Evolutionary conservation across 768 basidiomycete species (phyloP), one percentile per base, ranked within the genome.

Genomic region (Phylloporus arenicola): DNA sequence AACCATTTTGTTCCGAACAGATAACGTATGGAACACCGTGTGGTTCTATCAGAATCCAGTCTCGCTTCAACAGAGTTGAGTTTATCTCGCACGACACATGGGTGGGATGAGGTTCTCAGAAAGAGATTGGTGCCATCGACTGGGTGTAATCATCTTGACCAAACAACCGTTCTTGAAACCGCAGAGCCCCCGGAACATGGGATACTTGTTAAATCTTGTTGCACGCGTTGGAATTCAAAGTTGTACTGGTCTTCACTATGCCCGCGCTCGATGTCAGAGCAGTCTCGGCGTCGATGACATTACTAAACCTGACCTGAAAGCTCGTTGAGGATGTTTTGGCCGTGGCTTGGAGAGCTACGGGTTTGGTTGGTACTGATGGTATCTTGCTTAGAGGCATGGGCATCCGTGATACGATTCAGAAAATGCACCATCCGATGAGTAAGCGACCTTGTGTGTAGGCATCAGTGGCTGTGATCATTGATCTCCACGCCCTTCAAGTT

Each of bases 401-500:
- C n/a, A n/a, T n/a, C n/a, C n/a, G n/a, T n/a, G n/a, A n/a, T n/a
- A n/a, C n/a, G n/a, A n/a, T n/a, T n/a, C n/a, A n/a, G n/a, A n/a
- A n/a, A n/a, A n/a, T n/a, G n/a, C n/a, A n/a, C n/a, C n/a, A n/a
- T n/a, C n/a, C n/a, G n/a, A n/a, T n/a, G n/a, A n/a, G n/a, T n/a
- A n/a, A n/a, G n/a, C n/a, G n/a, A n/a, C n/a, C n/a, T n/a, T n/a
- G n/a, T n/a, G n/a, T n/a, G n/a, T n/a, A n/a, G 62, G 62, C 54
- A 43, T 44, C 48, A 30, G 25, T 64, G 61, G 62, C 61, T 57
- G 31, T 61, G 45, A 20, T 30, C 11, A 47, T 30, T 38, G 45
- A 38, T 39, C 27, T 43, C 33, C 29, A 45, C 29, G 8, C 12
- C 29, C 11, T 30, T 30, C 29, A 30, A 30, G 12, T 30, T 12